Base-by-base conservation (phyloP, 2,329 filamentous ascomycete species). In the Ceratocystis ficicola region DNA sequence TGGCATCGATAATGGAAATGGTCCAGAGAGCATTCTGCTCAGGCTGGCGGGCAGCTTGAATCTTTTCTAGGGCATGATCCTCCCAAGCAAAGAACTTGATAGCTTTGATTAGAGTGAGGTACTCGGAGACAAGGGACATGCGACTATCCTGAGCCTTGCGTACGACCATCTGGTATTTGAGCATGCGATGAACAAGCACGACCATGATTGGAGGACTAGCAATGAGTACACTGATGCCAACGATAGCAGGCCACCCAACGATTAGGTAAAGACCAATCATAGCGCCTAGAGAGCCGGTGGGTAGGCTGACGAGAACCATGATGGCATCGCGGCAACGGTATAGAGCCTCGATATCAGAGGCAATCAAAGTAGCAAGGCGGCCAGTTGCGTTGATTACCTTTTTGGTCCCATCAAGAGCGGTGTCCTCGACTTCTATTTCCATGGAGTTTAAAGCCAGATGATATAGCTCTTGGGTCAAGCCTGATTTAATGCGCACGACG, bases 31-130 rank as follows among this genome's bases (percentile, higher is more conserved):
- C 77, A 52, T 77, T 78, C 68, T 84, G 82, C 70, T 85, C 83
- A 1, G 75, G 73, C 15, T 73, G 71, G 1, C 83, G 79, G 10
- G 80, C 76, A 3, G 76, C 73, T 36, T 80, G 76, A 66, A 85
- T 79, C 63, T 77, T 78, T n/a, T 78, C 74, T 10, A 78, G 76
- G 68, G 82, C 78, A 41, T 79, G 76, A 20, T 77, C 76, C 70
- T 85, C 82, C 83, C 82, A 85, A 1, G 80, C 80, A 71, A 85
- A 84, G 69, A 83, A 84, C 70, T 85, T 85, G 72, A 85, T 79
- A 17, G 80, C 80, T 10, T 80, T 77, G 66, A 85, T 83, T 6
- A 82, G 83, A 30, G 77, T 74, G 30, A 85, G 75, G 69, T 83
- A 84, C 70, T 85, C 82, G 0, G 81, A 80, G 20, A 84, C 78